phyloP scores from a whole-genome alignment of 106 monocot species.

The Dendrobium chrysotoxum region DNA sequence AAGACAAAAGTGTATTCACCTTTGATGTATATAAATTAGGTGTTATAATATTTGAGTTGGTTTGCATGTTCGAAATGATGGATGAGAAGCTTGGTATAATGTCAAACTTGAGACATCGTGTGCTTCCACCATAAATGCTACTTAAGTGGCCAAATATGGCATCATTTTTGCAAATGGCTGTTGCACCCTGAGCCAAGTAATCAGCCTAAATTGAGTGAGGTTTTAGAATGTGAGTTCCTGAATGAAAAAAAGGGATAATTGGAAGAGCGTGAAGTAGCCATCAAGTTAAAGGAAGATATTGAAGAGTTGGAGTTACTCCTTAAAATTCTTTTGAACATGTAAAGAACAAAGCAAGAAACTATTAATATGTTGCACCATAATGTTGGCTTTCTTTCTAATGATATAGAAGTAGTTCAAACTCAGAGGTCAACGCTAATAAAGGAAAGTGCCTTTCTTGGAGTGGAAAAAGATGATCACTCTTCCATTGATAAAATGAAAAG shows the following conservation, averaged over 20 bases:
- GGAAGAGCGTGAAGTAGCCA: slow-evolving; percentile 67
- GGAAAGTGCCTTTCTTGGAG: slow-evolving; percentile 4
- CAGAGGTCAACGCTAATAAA: slow-evolving; percentile 34
- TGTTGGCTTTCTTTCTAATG: slow-evolving; percentile 53
- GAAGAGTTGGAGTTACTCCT: slow-evolving; percentile 71
- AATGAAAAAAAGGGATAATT: slow-evolving; percentile 58
- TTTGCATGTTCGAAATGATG: slow-evolving; percentile 53
- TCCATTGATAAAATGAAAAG: slow-evolving; percentile 7
- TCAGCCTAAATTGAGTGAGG: slow-evolving; percentile 74
- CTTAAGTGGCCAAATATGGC: slow-evolving; percentile 88
- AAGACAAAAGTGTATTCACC: slow-evolving; percentile 35
- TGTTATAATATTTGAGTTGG: slow-evolving; percentile 84
- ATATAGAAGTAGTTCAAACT: slow-evolving; percentile 49
- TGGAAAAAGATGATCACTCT: slow-evolving; percentile 22
- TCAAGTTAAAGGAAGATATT: slow-evolving; percentile 63
- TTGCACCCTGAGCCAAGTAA: slow-evolving; percentile 69
- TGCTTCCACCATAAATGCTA: slow-evolving; percentile 77
- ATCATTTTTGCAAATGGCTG: slow-evolving; percentile 83
- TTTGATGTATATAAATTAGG: slow-evolving; percentile 83
- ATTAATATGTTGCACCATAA: slow-evolving; percentile 48
- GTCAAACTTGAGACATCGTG: slow-evolving; percentile 79
- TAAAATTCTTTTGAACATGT: slow-evolving; percentile 67
- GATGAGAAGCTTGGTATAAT: slow-evolving; percentile 75
- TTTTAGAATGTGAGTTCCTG: slow-evolving; percentile 56
- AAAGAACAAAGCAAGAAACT: slow-evolving; percentile 56